Conservation (phyloP, 2,329 filamentous ascomycete genomes). For the Phaeosphaeriaceae sp. region DNA sequence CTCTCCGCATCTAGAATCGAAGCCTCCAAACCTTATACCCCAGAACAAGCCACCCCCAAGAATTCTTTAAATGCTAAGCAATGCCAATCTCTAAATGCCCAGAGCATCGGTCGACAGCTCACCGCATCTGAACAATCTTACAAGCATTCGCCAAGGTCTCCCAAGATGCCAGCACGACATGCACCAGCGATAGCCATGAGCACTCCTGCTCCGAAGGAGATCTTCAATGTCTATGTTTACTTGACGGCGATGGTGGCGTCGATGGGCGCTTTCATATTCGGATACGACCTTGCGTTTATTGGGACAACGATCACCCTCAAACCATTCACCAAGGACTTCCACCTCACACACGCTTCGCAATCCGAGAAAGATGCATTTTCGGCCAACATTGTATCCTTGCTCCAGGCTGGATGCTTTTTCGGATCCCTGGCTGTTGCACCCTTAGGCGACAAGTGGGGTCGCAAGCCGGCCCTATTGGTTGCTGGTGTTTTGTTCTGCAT, state of each 20-base stretch:
- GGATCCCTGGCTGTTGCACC: slow-evolving; percentile 73
- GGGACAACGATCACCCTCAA: slow-evolving; percentile 73
- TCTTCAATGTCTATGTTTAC: slow-evolving; percentile 65
- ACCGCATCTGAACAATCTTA: not conserved
- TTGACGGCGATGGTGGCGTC: slow-evolving; percentile 60
- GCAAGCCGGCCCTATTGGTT: slow-evolving; percentile 64
- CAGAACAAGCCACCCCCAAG: not conserved
- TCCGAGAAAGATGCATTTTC: slow-evolving; percentile 62
- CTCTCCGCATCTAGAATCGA: not conserved
- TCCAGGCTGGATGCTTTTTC: slow-evolving; percentile 82
- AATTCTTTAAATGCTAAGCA: not conserved
- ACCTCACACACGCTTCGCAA: slow-evolving; percentile 59
- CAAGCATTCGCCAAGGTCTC: not conserved
- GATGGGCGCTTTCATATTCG: slow-evolving; percentile 59
- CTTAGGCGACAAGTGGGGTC: slow-evolving; percentile 68
- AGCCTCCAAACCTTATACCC: not conserved
- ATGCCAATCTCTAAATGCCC: not conserved
- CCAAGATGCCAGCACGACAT: not conserved
- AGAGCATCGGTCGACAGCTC: not conserved
- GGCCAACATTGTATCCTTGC: slow-evolving; percentile 77
- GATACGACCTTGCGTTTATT: slow-evolving; percentile 74
- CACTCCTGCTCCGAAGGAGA: slow-evolving; percentile 57
- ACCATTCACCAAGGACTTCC: slow-evolving; percentile 71
- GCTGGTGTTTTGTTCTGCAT: not conserved
- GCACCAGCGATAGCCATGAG: not conserved